phyloP scores from a whole-genome alignment of 2,329 filamentous ascomycete species.

The Aspergillus arachidicola region DNA sequence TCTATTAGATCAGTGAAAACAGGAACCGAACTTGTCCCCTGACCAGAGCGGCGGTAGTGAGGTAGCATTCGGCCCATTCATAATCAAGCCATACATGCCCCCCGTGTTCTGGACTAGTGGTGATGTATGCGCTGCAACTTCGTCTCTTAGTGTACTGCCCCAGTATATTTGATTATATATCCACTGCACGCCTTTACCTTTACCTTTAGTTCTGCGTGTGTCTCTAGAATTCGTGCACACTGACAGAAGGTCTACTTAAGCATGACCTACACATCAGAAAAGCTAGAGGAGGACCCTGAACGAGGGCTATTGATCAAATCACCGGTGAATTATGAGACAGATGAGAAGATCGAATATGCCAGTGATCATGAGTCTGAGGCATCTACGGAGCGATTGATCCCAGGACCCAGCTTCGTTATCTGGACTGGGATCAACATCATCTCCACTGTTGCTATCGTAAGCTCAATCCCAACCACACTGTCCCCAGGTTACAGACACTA shows the following conservation, averaged over 20 bases:
- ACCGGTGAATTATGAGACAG: not conserved
- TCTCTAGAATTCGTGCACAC: not conserved
- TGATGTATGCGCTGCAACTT: conserved; percentile 12
- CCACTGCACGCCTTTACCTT: not conserved
- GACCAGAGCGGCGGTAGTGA: not conserved
- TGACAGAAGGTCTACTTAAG: not conserved
- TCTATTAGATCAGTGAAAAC: not conserved
- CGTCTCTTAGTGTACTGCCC: not conserved
- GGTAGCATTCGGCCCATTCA: not conserved
- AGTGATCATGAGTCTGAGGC: not conserved
- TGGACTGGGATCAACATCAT: conserved; percentile 24
- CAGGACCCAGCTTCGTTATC: conserved; percentile 13
- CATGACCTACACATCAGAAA: conserved; percentile 5
- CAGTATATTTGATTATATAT: not conserved
- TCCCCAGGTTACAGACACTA: not conserved
- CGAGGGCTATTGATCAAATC: conserved; percentile 3
- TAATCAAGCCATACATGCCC: not conserved
- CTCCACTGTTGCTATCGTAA: conserved; percentile 26
- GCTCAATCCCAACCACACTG: not conserved
- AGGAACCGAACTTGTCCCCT: not conserved
- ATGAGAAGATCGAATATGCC: conserved; percentile 7
- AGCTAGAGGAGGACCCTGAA: conserved; percentile 5
- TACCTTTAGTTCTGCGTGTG: not conserved
- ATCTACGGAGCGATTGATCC: not conserved
- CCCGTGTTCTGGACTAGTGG: not conserved